Percentiles rank a stretch among this genome's conserved stretches.
These are phyloP conservation scores for Pythium pyrilobum DNA, from an alignment of 352 stramenopile species.

Conservation along the genomic window DNA sequence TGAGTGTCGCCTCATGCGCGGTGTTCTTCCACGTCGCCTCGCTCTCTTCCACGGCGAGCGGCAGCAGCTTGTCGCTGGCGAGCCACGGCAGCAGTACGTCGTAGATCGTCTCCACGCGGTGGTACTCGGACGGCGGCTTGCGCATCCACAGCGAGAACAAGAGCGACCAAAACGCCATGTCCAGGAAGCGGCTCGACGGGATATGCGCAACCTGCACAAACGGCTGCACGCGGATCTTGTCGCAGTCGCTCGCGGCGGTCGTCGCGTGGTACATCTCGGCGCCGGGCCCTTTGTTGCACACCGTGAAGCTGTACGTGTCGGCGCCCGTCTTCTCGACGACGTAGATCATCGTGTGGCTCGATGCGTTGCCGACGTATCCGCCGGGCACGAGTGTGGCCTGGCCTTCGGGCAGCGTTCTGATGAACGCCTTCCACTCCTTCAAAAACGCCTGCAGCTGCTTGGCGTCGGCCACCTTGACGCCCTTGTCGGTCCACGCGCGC, in stretches of 20 bases:
- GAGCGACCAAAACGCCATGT: slow-evolving; percentile 84
- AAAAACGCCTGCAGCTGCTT: slow-evolving; percentile 64
- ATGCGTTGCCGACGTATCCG: slow-evolving; percentile 69
- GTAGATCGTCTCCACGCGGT: slow-evolving; percentile 85
- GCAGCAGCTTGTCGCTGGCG: slow-evolving; percentile 63
- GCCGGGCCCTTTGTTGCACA: slow-evolving; percentile 87
- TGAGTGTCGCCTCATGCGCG: neutral
- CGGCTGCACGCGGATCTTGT: slow-evolving; percentile 80
- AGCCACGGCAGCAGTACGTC: slow-evolving; percentile 88
- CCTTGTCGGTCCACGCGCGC: slow-evolving; percentile 49
- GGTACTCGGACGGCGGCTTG: slow-evolving; percentile 81
- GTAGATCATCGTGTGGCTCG: slow-evolving; percentile 79
- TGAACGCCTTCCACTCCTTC: slow-evolving; percentile 57
- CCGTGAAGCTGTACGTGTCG: slow-evolving; percentile 65
- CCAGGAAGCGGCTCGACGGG: slow-evolving; percentile 51
- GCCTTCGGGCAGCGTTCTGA: slow-evolving; percentile 33
- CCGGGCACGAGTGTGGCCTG: slow-evolving; percentile 62
- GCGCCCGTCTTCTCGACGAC: slow-evolving; percentile 69
- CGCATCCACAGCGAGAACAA: slow-evolving; percentile 84
- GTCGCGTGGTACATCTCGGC: slow-evolving; percentile 80
- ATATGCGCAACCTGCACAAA: slow-evolving; percentile 68
- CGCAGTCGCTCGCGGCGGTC: slow-evolving; percentile 14
- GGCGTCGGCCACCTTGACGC: slow-evolving; percentile 50
- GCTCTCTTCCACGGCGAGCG: slow-evolving; percentile 44
- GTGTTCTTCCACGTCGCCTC: slow-evolving; percentile 27